Conservation (phyloP, 2,329 filamentous ascomycete genomes). For the Cercospora janseana region DNA sequence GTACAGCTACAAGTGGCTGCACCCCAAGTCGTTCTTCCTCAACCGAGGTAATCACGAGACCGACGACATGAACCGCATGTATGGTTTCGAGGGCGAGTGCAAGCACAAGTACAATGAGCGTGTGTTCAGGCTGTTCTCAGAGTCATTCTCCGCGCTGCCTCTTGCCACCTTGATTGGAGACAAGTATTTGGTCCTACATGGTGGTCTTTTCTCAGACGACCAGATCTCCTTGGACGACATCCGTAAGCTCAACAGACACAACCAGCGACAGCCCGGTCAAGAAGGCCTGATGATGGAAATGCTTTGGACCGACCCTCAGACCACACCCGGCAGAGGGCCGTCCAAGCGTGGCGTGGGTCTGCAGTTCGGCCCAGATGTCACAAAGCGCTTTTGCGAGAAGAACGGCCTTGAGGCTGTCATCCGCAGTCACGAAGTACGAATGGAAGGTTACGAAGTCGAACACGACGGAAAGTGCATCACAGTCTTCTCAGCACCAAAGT, state of each 20-base stretch:
- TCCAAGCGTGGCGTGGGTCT: constrained; percentile 96
- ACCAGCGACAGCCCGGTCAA: constrained; percentile 89
- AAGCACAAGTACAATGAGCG: constrained; percentile 97
- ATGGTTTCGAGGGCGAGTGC: constrained; percentile 97
- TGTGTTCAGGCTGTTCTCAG: constrained; percentile 95
- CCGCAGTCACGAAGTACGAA: constrained; percentile 93
- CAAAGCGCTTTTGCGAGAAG: constrained; percentile 92
- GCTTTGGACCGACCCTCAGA: constrained; percentile 97
- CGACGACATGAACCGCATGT: constrained; percentile 89
- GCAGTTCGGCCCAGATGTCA: constrained; percentile 95
- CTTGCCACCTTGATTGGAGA: constrained; percentile 86
- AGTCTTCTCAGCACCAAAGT: constrained; percentile 95
- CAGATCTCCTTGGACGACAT: constrained; percentile 90
- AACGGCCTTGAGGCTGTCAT: constrained; percentile 95
- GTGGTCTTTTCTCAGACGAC: constrained; percentile 94
- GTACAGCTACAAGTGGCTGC: constrained; percentile 96
- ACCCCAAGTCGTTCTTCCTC: constrained; percentile 79
- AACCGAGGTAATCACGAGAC: constrained; percentile 99
- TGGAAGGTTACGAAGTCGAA: constrained; percentile 99
- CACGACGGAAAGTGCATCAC: constrained; percentile 95
- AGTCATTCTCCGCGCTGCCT: constrained; percentile 92
- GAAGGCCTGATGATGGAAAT: constrained; percentile 99
- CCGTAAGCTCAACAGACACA: constrained; percentile 84
- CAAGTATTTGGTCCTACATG: constrained; percentile 90
- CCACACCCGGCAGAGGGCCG: constrained; percentile 78